Evolutionary conservation across 2,329 filamentous ascomycete species (phyloP), one percentile per base, ranked within the genome.

Genomic region (Diplocarpon rosae): DNA sequence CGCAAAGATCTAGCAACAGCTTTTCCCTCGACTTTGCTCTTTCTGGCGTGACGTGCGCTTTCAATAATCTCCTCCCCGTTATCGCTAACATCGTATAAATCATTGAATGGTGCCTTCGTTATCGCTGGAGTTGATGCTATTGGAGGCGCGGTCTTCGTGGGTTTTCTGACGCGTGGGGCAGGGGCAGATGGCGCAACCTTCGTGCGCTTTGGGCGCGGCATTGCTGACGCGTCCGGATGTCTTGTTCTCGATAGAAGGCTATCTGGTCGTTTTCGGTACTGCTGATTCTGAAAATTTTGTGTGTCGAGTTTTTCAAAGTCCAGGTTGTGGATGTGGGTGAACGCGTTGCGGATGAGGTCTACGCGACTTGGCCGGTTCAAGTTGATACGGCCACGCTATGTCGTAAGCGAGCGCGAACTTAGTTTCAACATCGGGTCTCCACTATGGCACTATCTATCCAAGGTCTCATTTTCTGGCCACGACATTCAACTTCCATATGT

Each of bases 141-240:
- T n/a, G 42, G 41, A 37, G 42, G 24, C 13, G 48, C 17, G 20
- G 46, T 17, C 38, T 52, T 50, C 16, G 40, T 37, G 16, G 47
- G 17, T 37, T 52, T 52, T 39, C 44, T 47, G 27, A 51, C 32
- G 41, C 52, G 54, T 27, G 53, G 47, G 36, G 53, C 50, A 39
- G 56, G 57, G 6, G 37, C 50, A 24, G 59, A 60, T 6, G 58
- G 57, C 42, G 56, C 55, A 41, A 61, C 52, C 45, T 62, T 62
- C 31, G 57, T 55, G 46, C 59, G 58, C 50, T 61, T 62, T 39
- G 60, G 60, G 34, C 60, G 59, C 48, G 60, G 60, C 60, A 62
- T 62, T 47, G 36, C 52, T 7, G 32, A 32, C 30, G 31, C 28
- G 37, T 39, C 12, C 35, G n/a, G 14, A 14, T 14, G 31, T 30